These are phyloP conservation scores for Colletotrichum sidae DNA, from an alignment of 2,329 filamentous ascomycete species.

Conservation along the genomic window DNA sequence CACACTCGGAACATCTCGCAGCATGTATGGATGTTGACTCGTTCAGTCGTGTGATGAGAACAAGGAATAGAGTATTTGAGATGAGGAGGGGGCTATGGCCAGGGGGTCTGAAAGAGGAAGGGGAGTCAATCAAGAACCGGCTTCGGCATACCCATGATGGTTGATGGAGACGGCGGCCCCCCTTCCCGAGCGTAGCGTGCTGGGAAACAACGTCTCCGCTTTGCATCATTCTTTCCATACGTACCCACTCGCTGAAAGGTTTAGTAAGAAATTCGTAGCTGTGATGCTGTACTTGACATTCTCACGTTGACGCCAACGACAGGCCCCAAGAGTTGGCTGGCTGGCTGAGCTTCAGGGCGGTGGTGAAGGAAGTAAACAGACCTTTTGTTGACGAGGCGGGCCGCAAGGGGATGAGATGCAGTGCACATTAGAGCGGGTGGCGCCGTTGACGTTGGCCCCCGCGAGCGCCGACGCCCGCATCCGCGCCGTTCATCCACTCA, in stretches of 20 bases:
- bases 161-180: conserved; percentile 14
- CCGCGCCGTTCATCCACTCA: background rate
- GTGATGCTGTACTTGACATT: too few relatives aligned
- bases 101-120: conserved; percentile 23
- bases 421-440: conserved; percentile 21
- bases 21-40: conserved; percentile 21
- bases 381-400: too few relatives aligned
- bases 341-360: too few relatives aligned
- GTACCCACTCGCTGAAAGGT: background rate
- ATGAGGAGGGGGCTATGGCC: conserved; percentile 1
- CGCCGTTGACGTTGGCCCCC: conserved; percentile 23
- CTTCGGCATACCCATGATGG: conserved; percentile 16
- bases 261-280: conserved; percentile 1
- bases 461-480: background rate
- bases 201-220: background rate
- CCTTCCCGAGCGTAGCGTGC: conserved; percentile 5
- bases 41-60: conserved; percentile 14
- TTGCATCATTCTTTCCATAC: conserved; percentile 9
- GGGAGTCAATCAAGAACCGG: conserved; percentile 5
- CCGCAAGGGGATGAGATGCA: background rate
- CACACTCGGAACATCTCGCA: background rate
- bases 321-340: too few relatives aligned
- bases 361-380: too few relatives aligned
- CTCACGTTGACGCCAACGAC: too few relatives aligned
- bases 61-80: conserved; percentile 2